Conservation (phyloP, 495 filamentous ascomycete genomes). For the Friedmanniomyces endolithicus region DNA sequence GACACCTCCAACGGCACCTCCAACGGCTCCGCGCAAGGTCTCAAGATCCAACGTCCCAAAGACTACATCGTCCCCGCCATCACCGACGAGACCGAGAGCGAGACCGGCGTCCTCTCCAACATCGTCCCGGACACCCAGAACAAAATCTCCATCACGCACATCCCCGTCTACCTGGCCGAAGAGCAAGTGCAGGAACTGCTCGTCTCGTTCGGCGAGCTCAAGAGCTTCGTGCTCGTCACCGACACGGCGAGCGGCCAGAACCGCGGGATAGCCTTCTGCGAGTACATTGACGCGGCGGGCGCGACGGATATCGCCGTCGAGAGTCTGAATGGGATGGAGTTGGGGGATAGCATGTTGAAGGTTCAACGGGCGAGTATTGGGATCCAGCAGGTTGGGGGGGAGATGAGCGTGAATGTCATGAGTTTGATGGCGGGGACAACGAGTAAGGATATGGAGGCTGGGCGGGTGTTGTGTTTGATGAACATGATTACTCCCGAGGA, state of each 20-base stretch:
- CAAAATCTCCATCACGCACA: conserved; percentile 86
- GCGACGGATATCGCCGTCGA: conserved; percentile 78
- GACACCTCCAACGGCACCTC: conserved; percentile 40
- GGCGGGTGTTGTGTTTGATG: conserved; percentile 75
- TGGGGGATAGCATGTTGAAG: conserved; percentile 75
- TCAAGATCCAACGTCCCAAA: conserved; percentile 81
- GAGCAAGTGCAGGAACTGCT: conserved; percentile 85
- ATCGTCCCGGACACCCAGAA: conserved; percentile 83
- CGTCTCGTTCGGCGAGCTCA: conserved; percentile 80
- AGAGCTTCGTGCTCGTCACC: conserved; percentile 84
- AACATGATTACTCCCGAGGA: conserved; percentile 99
- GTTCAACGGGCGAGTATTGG: conserved; percentile 84
- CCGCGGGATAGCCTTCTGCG: conserved; percentile 93
- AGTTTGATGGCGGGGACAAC: conserved; percentile 95
- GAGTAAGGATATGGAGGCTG: conserved; percentile 51
- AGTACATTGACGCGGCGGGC: conserved; percentile 61
- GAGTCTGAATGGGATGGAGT: conserved; percentile 80
- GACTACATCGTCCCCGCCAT: conserved; percentile 90
- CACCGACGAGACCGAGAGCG: conserved; percentile 60
- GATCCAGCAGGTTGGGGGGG: conserved; percentile 77
- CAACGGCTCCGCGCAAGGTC: conserved; percentile 44
- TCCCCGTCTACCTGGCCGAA: conserved; percentile 75
- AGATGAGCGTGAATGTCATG: conserved; percentile 97
- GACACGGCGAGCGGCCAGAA: conserved; percentile 78
- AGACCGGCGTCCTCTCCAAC: conserved; percentile 65